phyloP scores from a whole-genome alignment of 2,329 filamentous ascomycete genomes.

The Chaetomium olivaceum region DNA sequence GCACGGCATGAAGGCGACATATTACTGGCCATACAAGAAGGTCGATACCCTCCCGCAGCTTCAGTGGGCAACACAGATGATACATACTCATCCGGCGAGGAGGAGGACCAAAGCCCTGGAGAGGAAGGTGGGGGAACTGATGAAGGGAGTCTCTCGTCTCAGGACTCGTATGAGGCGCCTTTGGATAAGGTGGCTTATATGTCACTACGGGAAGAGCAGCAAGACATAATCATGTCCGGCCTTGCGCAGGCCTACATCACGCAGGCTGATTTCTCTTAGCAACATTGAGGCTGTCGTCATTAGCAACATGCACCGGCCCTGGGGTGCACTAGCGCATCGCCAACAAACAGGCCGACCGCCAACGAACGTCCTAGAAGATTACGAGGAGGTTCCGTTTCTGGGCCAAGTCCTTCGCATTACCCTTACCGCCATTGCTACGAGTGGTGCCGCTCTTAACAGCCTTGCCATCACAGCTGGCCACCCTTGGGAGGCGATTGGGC shows the following conservation, averaged over 20 bases:
- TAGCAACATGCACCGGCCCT: conserved; percentile 18
- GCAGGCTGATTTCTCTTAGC: conserved; percentile 14
- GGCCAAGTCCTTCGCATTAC: conserved; percentile 12
- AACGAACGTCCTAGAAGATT: conserved; percentile 11
- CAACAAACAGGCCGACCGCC: conserved; percentile 15
- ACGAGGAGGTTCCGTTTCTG: conserved; percentile 11
- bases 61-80: conserved; percentile 14
- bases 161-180: conserved; percentile 13
- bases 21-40: conserved; percentile 12
- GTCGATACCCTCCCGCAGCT: conserved; percentile 13
- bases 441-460: conserved; percentile 13
- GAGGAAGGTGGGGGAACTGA: conserved; percentile 9
- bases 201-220: conserved; percentile 15
- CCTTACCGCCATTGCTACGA: conserved; percentile 12
- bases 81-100: conserved; percentile 8
- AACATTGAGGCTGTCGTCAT: conserved; percentile 16
- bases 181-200: conserved; percentile 15
- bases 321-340: conserved; percentile 15
- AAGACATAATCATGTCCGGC: conserved; percentile 15
- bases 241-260: conserved; percentile 16
- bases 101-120: conserved; percentile 11
- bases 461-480: conserved; percentile 14
- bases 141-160: conserved; percentile 14
- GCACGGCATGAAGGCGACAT: conserved; percentile 12
- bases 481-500: conserved; percentile 9